phyloP scores from a whole-genome alignment of 2,329 filamentous ascomycete genomes.

The Sarocladiaceae sp. region DNA sequence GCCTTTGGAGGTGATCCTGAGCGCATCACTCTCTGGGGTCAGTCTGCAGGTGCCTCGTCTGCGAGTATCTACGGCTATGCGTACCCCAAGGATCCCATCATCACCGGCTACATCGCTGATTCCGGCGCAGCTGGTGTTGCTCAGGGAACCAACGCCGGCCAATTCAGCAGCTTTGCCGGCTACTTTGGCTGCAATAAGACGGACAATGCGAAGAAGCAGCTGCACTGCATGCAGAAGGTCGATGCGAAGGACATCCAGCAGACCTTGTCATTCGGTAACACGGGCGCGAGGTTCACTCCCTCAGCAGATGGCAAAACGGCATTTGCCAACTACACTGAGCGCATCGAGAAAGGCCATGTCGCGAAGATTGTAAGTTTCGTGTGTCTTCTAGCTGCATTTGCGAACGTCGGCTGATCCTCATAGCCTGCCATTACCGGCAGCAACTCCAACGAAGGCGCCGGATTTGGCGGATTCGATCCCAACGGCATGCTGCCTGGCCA shows the following conservation, averaged over 20 bases:
- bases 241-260: neutral
- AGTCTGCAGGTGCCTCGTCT: conserved; percentile 29
- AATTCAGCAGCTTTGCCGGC: neutral
- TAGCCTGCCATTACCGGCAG: neutral
- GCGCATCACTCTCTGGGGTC: conserved; percentile 28
- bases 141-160: neutral
- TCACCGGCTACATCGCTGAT: conserved; percentile 39
- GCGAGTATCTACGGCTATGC: conserved; percentile 47
- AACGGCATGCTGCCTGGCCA: neutral
- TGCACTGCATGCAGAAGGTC: neutral
- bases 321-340: conserved; percentile 1
- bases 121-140: conserved; percentile 26
- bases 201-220: neutral
- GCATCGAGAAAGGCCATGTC: neutral
- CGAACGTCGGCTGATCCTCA: neutral
- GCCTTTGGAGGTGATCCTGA: conserved; percentile 23
- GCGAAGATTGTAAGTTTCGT: neutral
- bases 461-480: neutral
- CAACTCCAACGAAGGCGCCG: neutral
- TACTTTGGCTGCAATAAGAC: neutral
- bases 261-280: neutral
- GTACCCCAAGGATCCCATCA: conserved; percentile 44
- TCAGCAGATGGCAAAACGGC: neutral
- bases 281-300: neutral
- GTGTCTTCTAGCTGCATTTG: no score